A percentile compares a stretch with the other conserved stretches of the same genome.
Conservation (phyloP, 1,284 basidiomycete genomes). For the Sphagnurus paluster region DNA sequence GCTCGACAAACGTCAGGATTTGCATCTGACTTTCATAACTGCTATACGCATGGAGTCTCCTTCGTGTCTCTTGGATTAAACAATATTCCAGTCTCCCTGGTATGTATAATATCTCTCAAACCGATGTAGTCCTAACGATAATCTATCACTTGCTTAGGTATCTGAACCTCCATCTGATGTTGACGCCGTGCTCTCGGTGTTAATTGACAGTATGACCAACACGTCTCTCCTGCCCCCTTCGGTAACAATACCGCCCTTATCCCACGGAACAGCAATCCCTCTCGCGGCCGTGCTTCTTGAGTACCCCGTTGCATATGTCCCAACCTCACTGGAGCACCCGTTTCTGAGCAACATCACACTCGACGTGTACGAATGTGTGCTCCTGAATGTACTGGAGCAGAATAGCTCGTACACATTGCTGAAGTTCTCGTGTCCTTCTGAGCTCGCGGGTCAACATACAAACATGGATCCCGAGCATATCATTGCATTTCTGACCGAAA, state of each 20-base stretch:
- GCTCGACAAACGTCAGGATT: slow-evolving; percentile 3
- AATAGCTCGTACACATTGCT: slow-evolving; percentile 19
- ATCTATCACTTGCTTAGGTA: slow-evolving; percentile 11
- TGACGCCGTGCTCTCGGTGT: slow-evolving; percentile 10
- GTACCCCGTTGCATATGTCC: slow-evolving; percentile 57
- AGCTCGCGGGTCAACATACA: slow-evolving; percentile 13
- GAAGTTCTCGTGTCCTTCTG: slow-evolving; percentile 27
- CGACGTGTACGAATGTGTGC: slow-evolving; percentile 45
- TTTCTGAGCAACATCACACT: slow-evolving; percentile 45
- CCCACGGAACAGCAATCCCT: slow-evolving; percentile 34
- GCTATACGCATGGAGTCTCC: background rate
- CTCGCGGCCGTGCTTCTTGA: slow-evolving; percentile 56
- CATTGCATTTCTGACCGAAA: slow-evolving; percentile 9
- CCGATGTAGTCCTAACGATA: background rate
- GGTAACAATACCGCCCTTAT: slow-evolving; percentile 27
- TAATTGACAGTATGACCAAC: slow-evolving; percentile 9
- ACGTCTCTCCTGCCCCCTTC: slow-evolving; percentile 13
- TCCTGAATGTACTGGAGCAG: slow-evolving; percentile 23
- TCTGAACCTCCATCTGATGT: slow-evolving; percentile 13
- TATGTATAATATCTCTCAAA: slow-evolving; percentile 7
- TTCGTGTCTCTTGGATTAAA: slow-evolving; percentile 17
- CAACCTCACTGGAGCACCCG: slow-evolving; percentile 30
- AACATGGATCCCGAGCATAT: slow-evolving; percentile 9
- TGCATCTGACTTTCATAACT: background rate
- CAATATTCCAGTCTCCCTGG: slow-evolving; percentile 14